Percentiles rank a stretch among this genome's conserved stretches.
These are phyloP conservation scores for Aurifilum marmelostoma DNA, from an alignment of 2,329 filamentous ascomycete genomes.

Conservation along the genomic window DNA sequence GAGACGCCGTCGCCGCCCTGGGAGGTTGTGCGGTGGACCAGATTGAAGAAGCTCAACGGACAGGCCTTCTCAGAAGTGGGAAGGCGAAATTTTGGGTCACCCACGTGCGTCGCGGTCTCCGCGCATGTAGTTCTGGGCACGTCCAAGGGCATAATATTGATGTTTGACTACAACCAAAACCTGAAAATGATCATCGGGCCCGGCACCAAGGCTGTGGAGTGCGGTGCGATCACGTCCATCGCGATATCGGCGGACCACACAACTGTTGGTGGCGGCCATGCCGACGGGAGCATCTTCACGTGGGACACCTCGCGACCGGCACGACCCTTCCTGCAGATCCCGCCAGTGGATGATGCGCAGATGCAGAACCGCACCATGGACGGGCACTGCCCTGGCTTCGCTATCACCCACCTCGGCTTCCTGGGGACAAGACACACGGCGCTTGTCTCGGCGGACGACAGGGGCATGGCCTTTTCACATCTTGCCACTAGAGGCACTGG, in stretches of 20 bases:
- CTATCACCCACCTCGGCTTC: slow-evolving; percentile 91
- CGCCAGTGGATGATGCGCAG: slow-evolving; percentile 70
- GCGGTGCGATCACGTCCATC: slow-evolving; percentile 81
- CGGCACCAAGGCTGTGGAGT: slow-evolving; percentile 92
- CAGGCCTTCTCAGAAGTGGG: slow-evolving; percentile 93
- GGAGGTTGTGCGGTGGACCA: slow-evolving; percentile 98
- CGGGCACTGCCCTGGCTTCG: slow-evolving; percentile 78
- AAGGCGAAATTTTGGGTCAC: slow-evolving; percentile 87
- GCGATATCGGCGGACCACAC: slow-evolving; percentile 93
- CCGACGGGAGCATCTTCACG: slow-evolving; percentile 89
- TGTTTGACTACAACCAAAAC: slow-evolving; percentile 97
- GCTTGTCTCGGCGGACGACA: slow-evolving; percentile 90
- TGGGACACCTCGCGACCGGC: slow-evolving; percentile 89
- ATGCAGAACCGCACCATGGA: slow-evolving; percentile 70
- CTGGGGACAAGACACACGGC: slow-evolving; percentile 92
- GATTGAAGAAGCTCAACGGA: slow-evolving; percentile 82
- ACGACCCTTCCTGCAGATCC: slow-evolving; percentile 85
- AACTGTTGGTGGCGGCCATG: slow-evolving; percentile 88
- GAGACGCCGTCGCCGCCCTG: slow-evolving; percentile 81
- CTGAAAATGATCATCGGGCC: slow-evolving; percentile 92
- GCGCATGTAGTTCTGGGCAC: slow-evolving; percentile 90
- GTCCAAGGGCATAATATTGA: slow-evolving; percentile 88
- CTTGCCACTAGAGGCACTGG: slow-evolving; percentile 90
- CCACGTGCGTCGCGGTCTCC: slow-evolving; percentile 87
- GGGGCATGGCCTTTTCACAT: slow-evolving; percentile 98